Percentiles rank a stretch among this genome's conserved stretches.
Evolutionary conservation across 2,329 filamentous ascomycete species (phyloP).

Genomic region (Cladosporium sp.): DNA sequence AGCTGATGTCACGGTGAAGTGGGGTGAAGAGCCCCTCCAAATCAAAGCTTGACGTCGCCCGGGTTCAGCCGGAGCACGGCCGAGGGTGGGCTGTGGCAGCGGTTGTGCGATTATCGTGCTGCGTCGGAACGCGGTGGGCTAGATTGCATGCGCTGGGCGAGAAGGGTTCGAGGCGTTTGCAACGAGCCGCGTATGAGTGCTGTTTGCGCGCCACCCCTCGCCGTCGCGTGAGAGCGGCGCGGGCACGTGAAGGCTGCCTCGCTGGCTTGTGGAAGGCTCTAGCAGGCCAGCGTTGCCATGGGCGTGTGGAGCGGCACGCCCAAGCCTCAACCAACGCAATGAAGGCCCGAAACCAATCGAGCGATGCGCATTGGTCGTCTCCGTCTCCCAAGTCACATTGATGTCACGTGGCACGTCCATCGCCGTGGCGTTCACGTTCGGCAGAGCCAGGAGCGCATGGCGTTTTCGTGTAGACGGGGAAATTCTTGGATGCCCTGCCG

Average conservation of each 20-base stretch:
- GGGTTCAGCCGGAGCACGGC: neutral
- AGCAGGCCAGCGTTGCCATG: constrained; percentile 2
- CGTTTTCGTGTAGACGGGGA: too few species aligned
- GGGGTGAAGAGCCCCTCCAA: neutral
- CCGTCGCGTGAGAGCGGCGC: too few species aligned
- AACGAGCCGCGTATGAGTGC: too few species aligned
- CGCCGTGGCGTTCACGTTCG: too few species aligned
- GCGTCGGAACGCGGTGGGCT: neutral
- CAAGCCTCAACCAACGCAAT: constrained; percentile 5
- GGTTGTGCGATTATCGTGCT: neutral
- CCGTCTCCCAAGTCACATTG: constrained; percentile 1
- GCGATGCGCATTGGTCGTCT: neutral
- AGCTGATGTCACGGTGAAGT: constrained; percentile 2
- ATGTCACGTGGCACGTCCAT: constrained; percentile 5
- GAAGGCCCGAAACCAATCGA: constrained; percentile 9
- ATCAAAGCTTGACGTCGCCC: neutral
- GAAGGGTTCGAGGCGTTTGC: too few species aligned
- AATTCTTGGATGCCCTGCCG: too few species aligned
- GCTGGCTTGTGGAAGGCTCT: constrained; percentile 3
- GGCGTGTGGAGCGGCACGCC: neutral
- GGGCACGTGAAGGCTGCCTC: too few species aligned
- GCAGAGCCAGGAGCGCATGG: too few species aligned
- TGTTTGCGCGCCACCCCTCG: too few species aligned
- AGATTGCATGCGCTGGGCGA: neutral
- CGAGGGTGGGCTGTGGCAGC: neutral